Conservation (phyloP, 2,329 filamentous ascomycete genomes). For the Cladosporium phlei region DNA sequence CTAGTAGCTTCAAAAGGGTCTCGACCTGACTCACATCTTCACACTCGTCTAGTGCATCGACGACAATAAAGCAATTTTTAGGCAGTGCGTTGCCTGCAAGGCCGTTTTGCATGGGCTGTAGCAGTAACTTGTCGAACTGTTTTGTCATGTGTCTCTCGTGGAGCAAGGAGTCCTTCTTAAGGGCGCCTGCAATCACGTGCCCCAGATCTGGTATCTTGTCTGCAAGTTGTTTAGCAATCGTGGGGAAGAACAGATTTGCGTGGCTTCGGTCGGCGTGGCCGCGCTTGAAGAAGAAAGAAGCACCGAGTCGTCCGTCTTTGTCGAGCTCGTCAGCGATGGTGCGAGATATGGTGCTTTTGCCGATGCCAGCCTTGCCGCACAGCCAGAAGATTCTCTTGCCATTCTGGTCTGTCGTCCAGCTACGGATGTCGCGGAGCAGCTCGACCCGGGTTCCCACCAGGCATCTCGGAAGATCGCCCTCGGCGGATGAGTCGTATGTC, state of each 20-base stretch:
- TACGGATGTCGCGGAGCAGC: slow-evolving; percentile 22
- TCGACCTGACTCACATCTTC: slow-evolving; percentile 11
- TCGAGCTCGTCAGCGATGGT: slow-evolving; percentile 24
- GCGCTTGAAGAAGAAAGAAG: slow-evolving; percentile 23
- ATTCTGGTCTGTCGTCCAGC: slow-evolving; percentile 20
- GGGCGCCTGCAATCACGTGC: neutral
- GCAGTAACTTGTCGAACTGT: slow-evolving; percentile 16
- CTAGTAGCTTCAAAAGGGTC: slow-evolving; percentile 18
- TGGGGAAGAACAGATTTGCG: slow-evolving; percentile 15
- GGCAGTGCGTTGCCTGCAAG: slow-evolving; percentile 10
- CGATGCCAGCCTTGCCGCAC: slow-evolving; percentile 29
- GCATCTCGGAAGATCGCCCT: slow-evolving; percentile 23
- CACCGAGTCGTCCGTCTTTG: slow-evolving; percentile 12
- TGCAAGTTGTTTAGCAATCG: slow-evolving; percentile 15
- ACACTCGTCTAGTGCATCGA: slow-evolving; percentile 34
- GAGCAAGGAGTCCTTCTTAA: slow-evolving; percentile 10
- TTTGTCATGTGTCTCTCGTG: slow-evolving; percentile 1
- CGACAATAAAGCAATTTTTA: too few species aligned
- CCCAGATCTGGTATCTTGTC: slow-evolving; percentile 2
- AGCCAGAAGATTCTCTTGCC: slow-evolving; percentile 31
- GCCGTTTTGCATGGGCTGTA: slow-evolving; percentile 13
- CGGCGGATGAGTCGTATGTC: slow-evolving; percentile 22
- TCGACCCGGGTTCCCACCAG: slow-evolving; percentile 23
- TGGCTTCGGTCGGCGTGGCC: slow-evolving; percentile 14
- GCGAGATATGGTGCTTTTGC: slow-evolving; percentile 31